Base-by-base conservation (phyloP, 2,329 filamentous ascomycete genomes). In the Davidsoniella neocaledoniae region DNA sequence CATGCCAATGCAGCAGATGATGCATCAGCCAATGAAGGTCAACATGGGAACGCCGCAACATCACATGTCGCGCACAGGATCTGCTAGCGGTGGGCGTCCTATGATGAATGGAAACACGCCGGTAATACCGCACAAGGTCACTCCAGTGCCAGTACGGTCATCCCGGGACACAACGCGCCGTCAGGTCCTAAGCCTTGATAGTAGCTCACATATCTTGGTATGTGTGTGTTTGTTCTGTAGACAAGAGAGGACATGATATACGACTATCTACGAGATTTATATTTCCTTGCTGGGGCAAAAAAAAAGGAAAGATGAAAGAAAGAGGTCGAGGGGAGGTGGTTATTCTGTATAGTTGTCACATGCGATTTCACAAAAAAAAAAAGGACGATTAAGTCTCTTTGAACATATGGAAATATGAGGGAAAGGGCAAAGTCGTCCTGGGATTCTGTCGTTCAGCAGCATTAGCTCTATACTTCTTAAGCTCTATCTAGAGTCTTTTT, bases 81-180 rank as follows among this genome's bases (percentile, higher is more conserved):
- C n/a, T 42, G 37, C 46, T 9, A 33, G 29, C 29, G 8, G 9
- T 33, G 29, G 29, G 12, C 29, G 29, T 33, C 29, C 29, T 5
- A 33, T 33, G 29, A 33, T 33, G 29, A 33, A 33, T 33, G 29
- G 29, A 12, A 33, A 33, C 12, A 55, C 52, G 12, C 60, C 59
- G 43, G 52, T 62, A 36, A 64, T 65, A 2, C 64, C 62, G 4
- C 58, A 64, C 36, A 69, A 67, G 55, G 66, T 69, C 33, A 69
- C 67, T 17, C 67, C 67, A 5, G 67, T 69, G 7, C 67, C 67
- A 4, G 60, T 69, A 21, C 67, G 3, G 60, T 63, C 14, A 67
- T 68, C 43, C 66, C 66, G 4, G 44, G 52, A 33, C 29, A 33
- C 12, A 33, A 33, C 29, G 29, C 29, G 38, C 43, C 44, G 39